A percentile compares a stretch with the other conserved stretches of the same genome.
phyloP scores from a whole-genome alignment of 2,329 filamentous ascomycete genomes.

The Drechslerella coelobrocha region DNA sequence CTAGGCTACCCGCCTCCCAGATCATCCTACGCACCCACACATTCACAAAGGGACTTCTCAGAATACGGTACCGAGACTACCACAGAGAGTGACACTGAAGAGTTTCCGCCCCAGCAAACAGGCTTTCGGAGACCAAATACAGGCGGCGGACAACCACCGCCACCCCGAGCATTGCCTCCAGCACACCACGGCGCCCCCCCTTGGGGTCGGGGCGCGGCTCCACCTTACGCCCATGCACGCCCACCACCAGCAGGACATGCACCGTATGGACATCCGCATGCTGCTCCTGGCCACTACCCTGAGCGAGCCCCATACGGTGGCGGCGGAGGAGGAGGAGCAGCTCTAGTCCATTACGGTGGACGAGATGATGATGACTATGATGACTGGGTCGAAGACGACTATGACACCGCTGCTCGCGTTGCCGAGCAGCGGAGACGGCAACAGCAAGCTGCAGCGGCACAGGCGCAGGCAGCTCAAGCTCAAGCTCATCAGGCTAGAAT shows the following conservation, averaged over 20 bases:
- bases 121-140: constrained; percentile 42
- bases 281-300: constrained; percentile 46
- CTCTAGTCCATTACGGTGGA: constrained; percentile 50
- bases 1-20: constrained; percentile 35
- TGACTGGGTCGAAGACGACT: constrained; percentile 51
- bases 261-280: constrained; percentile 48
- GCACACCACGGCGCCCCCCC: constrained; percentile 23
- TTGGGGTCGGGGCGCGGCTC: constrained; percentile 37
- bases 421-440: constrained; percentile 45
- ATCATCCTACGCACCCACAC: constrained; percentile 42
- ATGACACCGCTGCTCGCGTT: constrained; percentile 51
- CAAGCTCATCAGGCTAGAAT: constrained; percentile 39
- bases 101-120: constrained; percentile 50
- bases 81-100: constrained; percentile 49
- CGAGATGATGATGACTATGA: constrained; percentile 51
- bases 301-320: constrained; percentile 33
- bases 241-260: constrained; percentile 36
- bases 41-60: constrained; percentile 40
- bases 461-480: constrained; percentile 27
- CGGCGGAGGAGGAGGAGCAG: constrained; percentile 23
- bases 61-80: constrained; percentile 42
- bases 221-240: constrained; percentile 26
- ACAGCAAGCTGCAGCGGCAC: constrained; percentile 22
- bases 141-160: constrained; percentile 48
- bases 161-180: constrained; percentile 50